These are phyloP conservation scores for Patellifolia procumbens DNA, from an alignment of 179 eudicot species.

Conservation along the genomic window DNA sequence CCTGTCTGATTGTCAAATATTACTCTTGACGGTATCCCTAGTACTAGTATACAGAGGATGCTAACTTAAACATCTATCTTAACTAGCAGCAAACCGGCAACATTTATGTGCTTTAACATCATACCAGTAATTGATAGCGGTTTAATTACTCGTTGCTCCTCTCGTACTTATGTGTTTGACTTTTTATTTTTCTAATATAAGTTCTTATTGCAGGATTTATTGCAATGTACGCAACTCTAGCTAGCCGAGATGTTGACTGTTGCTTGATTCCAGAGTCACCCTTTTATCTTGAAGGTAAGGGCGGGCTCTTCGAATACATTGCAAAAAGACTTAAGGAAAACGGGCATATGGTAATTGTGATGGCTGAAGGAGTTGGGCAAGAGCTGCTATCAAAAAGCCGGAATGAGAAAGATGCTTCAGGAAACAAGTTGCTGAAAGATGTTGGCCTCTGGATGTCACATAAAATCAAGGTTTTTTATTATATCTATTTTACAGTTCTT, in stretches of 20 bases:
- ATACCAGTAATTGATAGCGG: neutral
- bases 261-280: slow-evolving; percentile 65
- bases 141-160: neutral
- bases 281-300: no score
- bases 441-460: slow-evolving; percentile 60
- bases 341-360: no score
- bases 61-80: neutral
- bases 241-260: slow-evolving; percentile 56
- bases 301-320: no score
- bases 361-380: no score
- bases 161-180: slow-evolving; percentile 3
- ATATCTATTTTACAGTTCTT: neutral
- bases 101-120: neutral
- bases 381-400: no score
- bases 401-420: no score
- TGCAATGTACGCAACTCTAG: slow-evolving; percentile 48
- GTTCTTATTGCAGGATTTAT: slow-evolving; percentile 35
- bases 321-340: no score
- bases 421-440: no score
- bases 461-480: slow-evolving; percentile 53
- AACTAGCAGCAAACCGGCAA: neutral
- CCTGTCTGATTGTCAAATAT: neutral
- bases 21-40: neutral
- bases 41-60: neutral
- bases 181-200: no score